phyloP scores from a whole-genome alignment of 1,284 basidiomycete species.

The Pascua sp. region DNA sequence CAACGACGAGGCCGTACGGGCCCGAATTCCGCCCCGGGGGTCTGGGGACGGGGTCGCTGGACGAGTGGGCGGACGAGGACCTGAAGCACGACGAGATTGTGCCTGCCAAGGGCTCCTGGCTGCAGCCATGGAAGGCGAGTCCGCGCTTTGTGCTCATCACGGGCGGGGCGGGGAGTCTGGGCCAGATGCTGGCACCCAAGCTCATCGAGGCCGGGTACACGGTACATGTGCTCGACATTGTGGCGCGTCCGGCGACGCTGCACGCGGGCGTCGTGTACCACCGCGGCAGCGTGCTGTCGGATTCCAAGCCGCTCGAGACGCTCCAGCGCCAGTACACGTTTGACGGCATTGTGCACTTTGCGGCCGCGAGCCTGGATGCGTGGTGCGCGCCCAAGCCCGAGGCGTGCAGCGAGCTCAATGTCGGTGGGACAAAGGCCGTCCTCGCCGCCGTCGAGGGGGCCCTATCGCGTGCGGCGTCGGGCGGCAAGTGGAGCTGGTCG shows the following conservation, averaged over 20 bases:
- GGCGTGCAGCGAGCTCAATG: constrained; percentile 38
- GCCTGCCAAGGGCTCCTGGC: constrained; percentile 1
- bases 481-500: background rate
- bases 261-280: constrained; percentile 21
- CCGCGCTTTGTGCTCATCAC: constrained; percentile 33
- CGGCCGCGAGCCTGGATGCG: constrained; percentile 35
- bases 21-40: background rate
- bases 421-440: constrained; percentile 32
- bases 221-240: constrained; percentile 36
- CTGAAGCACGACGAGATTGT: constrained; percentile 10
- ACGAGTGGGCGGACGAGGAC: constrained; percentile 7
- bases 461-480: background rate
- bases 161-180: constrained; percentile 43
- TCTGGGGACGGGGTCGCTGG: background rate
- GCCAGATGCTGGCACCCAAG: constrained; percentile 15
- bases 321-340: constrained; percentile 16
- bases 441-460: constrained; percentile 24
- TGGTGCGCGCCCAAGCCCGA: constrained; percentile 40
- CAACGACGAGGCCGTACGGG: background rate
- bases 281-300: constrained; percentile 19
- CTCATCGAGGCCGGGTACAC: constrained; percentile 16
- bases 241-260: constrained; percentile 19
- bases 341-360: constrained; percentile 45
- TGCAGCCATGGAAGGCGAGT: constrained; percentile 48
- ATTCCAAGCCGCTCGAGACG: constrained; percentile 20